Percentiles rank a stretch among this genome's conserved stretches.
Evolutionary conservation across 306 rosid species (phyloP).

Genomic region (cucumber (Cucumis sativus)): Cucumber_9930_V3 NC_026657.2:10607501-10608000

Average conservation of each 20-base stretch:
- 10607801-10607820: conserved; percentile 19
- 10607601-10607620: neutral
- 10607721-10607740: conserved; percentile 73
- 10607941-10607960: neutral
- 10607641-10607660: neutral
- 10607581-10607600: neutral
- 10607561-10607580: neutral
- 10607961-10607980: neutral
- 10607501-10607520: neutral
- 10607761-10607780: conserved; percentile 68
- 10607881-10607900: neutral
- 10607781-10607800: conserved; percentile 55
- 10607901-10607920: neutral
- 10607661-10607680: neutral
- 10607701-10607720: conserved; percentile 76
- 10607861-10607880: neutral
- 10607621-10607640: neutral
- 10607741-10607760: conserved; percentile 84
- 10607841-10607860: neutral
- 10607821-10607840: neutral
- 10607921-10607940: neutral
- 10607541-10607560: neutral
- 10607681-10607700: neutral
- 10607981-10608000: neutral
- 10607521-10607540: neutral